phyloP scores from a whole-genome alignment of 768 basidiomycete genomes.

The Auriscalpium vulgare region DNA sequence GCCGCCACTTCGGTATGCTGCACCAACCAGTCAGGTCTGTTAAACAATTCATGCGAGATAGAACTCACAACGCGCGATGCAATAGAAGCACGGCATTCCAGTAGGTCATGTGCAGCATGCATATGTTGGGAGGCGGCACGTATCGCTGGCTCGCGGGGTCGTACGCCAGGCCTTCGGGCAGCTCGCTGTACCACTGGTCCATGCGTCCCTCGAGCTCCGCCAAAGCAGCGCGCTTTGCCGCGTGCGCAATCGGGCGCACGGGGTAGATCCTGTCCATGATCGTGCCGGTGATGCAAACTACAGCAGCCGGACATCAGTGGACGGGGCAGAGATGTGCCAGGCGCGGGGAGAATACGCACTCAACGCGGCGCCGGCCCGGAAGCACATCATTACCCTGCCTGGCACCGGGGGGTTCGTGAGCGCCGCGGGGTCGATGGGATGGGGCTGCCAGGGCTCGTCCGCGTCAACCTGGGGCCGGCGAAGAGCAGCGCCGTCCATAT shows the following conservation, averaged over 20 bases:
- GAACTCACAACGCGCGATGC: slow-evolving; percentile 71
- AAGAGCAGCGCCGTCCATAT: neutral
- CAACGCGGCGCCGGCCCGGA: slow-evolving; percentile 47
- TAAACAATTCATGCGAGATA: neutral
- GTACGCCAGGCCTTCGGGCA: slow-evolving; percentile 57
- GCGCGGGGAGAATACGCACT: slow-evolving; percentile 32
- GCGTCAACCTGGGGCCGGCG: slow-evolving; percentile 47
- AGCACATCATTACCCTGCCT: slow-evolving; percentile 42
- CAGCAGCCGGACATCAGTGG: neutral
- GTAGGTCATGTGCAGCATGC: slow-evolving; percentile 67
- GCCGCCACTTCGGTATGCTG: slow-evolving; percentile 64
- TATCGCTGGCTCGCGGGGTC: slow-evolving; percentile 46
- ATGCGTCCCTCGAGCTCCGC: slow-evolving; percentile 54
- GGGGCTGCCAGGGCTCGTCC: slow-evolving; percentile 43
- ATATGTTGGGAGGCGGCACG: slow-evolving; percentile 54
- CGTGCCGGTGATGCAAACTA: slow-evolving; percentile 60
- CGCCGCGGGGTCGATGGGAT: slow-evolving; percentile 29
- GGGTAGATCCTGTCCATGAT: slow-evolving; percentile 68
- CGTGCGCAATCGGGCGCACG: slow-evolving; percentile 41
- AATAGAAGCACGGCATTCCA: slow-evolving; percentile 69
- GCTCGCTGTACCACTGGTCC: slow-evolving; percentile 66
- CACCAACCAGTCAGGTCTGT: slow-evolving; percentile 7
- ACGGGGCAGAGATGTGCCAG: neutral
- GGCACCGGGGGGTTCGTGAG: slow-evolving; percentile 41
- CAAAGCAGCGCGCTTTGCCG: slow-evolving; percentile 41